These are phyloP conservation scores for Sarocladiaceae sp. DNA, from an alignment of 2,329 filamentous ascomycete species.

Conservation along the genomic window DNA sequence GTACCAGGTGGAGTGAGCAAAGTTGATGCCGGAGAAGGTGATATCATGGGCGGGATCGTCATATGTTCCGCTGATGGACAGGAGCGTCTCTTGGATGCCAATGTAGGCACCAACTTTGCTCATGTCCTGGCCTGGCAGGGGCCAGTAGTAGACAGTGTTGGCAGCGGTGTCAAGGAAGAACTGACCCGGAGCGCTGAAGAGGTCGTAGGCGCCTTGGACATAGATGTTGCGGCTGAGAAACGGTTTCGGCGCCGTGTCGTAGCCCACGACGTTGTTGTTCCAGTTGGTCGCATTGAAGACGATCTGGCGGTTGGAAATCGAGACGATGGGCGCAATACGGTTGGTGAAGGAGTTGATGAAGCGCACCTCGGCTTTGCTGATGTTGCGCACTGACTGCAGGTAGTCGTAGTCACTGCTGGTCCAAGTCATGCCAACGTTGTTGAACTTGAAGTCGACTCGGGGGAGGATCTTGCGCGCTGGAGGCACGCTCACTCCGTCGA, in stretches of 20 bases:
- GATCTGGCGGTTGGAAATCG: not conserved
- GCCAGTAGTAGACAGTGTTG: not conserved
- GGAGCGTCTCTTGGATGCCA: not conserved
- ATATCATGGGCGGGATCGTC: conserved; percentile 3
- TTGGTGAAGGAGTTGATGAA: not conserved
- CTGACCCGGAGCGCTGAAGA: not conserved
- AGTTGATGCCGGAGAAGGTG: not conserved
- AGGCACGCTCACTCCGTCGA: not conserved
- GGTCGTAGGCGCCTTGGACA: not conserved
- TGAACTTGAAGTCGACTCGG: not conserved
- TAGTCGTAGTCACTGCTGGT: not conserved
- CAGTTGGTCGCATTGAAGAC: not conserved
- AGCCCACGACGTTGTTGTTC: conserved; percentile 7
- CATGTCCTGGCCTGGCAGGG: not conserved
- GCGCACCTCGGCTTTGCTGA: not conserved
- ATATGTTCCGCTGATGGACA: not conserved
- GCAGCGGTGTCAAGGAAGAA: not conserved
- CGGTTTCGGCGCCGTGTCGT: conserved; percentile 2
- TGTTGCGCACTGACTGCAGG: not conserved
- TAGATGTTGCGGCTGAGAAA: not conserved
- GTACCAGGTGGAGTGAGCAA: conserved; percentile 1
- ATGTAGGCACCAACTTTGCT: not conserved
- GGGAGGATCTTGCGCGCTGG: not conserved
- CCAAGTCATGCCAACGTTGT: not conserved
- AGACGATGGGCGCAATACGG: not conserved